Evolutionary conservation across 2,329 filamentous ascomycete species (phyloP).

Genomic region (Chaetomium sp.): DNA sequence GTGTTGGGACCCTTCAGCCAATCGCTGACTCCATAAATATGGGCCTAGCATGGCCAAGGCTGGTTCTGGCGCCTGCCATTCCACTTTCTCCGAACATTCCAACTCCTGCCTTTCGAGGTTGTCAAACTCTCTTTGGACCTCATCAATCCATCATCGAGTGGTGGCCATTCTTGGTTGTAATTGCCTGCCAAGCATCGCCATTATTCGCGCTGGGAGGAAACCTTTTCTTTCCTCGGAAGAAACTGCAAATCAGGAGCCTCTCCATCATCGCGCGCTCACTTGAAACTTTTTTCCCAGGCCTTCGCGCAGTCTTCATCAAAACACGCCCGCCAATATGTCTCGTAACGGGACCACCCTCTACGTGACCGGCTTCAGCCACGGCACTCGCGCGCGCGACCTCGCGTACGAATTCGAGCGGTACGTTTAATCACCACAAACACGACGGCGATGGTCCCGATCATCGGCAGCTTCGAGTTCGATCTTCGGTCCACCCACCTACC

Average conservation of each 20-base stretch:
- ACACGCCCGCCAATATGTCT: conserved; percentile 59
- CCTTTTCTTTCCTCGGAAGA: not conserved
- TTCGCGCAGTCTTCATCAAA: not conserved
- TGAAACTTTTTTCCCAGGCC: conserved; percentile 7
- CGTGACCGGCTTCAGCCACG: conserved; percentile 98
- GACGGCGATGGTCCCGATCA: conserved; percentile 43
- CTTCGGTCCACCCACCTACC: conserved; percentile 28
- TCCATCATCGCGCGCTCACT: not conserved
- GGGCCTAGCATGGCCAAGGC: conserved; percentile 5
- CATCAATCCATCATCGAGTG: conserved; percentile 11
- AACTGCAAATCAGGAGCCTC: not conserved
- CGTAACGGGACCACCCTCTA: conserved; percentile 91
- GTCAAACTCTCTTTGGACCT: conserved; percentile 6
- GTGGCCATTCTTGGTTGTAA: conserved; percentile 9
- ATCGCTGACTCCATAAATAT: not conserved
- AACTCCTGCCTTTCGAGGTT: conserved; percentile 8
- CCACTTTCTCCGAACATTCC: conserved; percentile 14
- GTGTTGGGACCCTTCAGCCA: not conserved
- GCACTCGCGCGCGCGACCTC: conserved; percentile 96
- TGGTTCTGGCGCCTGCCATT: conserved; percentile 13
- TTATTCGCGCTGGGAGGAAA: not conserved
- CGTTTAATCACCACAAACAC: conserved; percentile 48
- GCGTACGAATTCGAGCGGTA: conserved; percentile 99
- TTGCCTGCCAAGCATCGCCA: conserved; percentile 6
- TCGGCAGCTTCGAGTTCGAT: conserved; percentile 37